Percentiles rank a stretch among this genome's conserved stretches.
Evolutionary conservation across 148 eudicot genomes (phyloP).

Genomic region (Fagopyrum tataricum): DNA sequence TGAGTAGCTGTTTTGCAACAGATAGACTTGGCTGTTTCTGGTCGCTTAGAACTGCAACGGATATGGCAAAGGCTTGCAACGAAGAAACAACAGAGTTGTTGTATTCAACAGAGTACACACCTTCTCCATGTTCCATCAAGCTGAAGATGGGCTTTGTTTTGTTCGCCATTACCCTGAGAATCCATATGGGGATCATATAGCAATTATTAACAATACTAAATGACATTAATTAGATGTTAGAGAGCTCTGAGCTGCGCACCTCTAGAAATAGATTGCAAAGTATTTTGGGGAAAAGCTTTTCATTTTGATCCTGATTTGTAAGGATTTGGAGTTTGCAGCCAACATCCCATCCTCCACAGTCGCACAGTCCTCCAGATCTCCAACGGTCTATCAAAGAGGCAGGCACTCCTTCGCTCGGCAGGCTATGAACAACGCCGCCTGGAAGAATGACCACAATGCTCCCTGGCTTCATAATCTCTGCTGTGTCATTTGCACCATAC

Average conservation of each 20-base stretch:
- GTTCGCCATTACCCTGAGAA: constrained; percentile 38
- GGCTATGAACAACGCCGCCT: constrained; percentile 60
- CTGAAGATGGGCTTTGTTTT: constrained; percentile 46
- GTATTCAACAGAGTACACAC: constrained; percentile 58
- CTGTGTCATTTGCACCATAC: constrained; percentile 10
- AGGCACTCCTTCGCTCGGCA: constrained; percentile 56
- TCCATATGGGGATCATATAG: neutral
- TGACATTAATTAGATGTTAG: neutral
- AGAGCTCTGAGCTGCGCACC: constrained; percentile 30
- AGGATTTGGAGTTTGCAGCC: constrained; percentile 76
- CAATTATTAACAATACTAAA: neutral
- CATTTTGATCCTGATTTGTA: constrained; percentile 20
- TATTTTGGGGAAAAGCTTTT: constrained; percentile 16
- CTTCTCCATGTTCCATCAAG: constrained; percentile 47
- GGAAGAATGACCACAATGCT: constrained; percentile 52
- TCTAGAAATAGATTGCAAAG: constrained; percentile 46
- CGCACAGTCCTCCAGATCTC: constrained; percentile 81
- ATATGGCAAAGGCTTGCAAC: constrained; percentile 68
- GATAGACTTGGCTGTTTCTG: constrained; percentile 22
- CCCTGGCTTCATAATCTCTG: neutral
- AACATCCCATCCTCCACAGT: constrained; percentile 97
- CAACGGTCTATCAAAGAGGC: constrained; percentile 72
- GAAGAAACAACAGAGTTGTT: constrained; percentile 50
- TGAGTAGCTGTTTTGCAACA: constrained; percentile 20
- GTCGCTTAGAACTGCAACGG: constrained; percentile 51